phyloP scores from a whole-genome alignment of 1,139 yeast genomes.

The Sugiyamaella xylanicola region DNA sequence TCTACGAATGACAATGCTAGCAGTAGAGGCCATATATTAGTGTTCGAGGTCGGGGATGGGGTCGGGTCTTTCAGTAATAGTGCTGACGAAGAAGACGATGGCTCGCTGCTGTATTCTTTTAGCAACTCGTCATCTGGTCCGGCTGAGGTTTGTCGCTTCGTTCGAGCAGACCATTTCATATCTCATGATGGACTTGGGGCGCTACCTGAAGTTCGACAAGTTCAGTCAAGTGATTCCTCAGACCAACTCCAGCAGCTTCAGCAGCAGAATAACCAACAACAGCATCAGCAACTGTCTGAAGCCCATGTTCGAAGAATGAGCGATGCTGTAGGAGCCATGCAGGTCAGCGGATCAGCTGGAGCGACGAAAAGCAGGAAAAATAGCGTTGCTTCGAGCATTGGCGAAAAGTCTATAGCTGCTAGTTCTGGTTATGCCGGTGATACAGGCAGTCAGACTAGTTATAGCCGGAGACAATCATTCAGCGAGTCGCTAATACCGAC shows the following conservation, averaged over 20 bases:
- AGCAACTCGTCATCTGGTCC: conserved; percentile 22
- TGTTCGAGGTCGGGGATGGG: conserved; percentile 26
- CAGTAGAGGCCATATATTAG: conserved; percentile 37
- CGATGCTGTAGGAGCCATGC: neutral
- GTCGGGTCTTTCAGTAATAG: neutral
- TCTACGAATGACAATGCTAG: conserved; percentile 37
- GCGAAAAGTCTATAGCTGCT: conserved; percentile 3
- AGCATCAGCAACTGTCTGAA: neutral
- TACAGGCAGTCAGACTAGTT: conserved; percentile 8
- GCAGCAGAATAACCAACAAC: neutral
- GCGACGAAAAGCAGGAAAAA: conserved; percentile 9
- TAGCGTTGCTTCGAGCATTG: conserved; percentile 14
- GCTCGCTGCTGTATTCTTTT: conserved; percentile 14
- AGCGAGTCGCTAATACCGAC: conserved; percentile 13
- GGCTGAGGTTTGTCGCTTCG: conserved; percentile 37
- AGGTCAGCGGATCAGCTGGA: neutral
- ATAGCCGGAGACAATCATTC: conserved; percentile 16
- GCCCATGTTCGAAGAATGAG: conserved; percentile 5
- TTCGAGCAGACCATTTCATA: conserved; percentile 20
- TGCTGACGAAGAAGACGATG: conserved; percentile 12
- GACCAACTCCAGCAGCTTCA: neutral
- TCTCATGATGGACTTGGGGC: conserved; percentile 3
- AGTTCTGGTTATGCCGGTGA: conserved; percentile 2
- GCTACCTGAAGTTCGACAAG: conserved; percentile 5
- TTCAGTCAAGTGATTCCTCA: neutral